A percentile compares a stretch with the other conserved stretches of the same genome.
phyloP scores from a whole-genome alignment of 192 early-diverging fungal species.

The Podila verticillata region DNA sequence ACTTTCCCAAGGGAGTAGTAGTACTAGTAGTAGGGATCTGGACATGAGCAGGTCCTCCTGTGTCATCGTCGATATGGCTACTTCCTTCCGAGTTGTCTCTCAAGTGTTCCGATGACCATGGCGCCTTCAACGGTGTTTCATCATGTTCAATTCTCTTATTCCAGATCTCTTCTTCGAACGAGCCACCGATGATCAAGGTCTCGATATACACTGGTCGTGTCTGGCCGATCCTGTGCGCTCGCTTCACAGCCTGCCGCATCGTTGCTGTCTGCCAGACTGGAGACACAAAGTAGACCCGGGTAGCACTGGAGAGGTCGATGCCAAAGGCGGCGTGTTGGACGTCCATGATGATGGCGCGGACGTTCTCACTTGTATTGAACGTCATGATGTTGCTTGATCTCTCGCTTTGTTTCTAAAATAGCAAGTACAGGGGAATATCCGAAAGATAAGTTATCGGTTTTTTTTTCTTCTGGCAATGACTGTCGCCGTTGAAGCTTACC shows the following conservation, averaged over 20 bases:
- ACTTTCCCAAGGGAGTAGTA: too few relatives aligned
- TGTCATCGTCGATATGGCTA: slow-evolving; percentile 11
- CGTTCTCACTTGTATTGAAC: slow-evolving; percentile 65
- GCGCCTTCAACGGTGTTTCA: too few relatives aligned
- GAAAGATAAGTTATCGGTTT: background rate
- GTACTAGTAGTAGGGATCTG: too few relatives aligned
- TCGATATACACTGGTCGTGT: slow-evolving; percentile 66
- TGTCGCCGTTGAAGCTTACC: slow-evolving; percentile 23
- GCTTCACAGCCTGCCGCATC: slow-evolving; percentile 86
- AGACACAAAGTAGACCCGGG: slow-evolving; percentile 75
- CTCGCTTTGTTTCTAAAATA: slow-evolving; percentile 52
- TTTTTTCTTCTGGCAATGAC: too few relatives aligned
- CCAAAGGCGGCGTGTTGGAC: slow-evolving; percentile 69
- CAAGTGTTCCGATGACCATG: background rate
- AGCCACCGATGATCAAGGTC: slow-evolving; percentile 61
- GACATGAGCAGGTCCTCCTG: too few relatives aligned
- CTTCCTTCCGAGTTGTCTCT: background rate
- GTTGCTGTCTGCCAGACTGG: slow-evolving; percentile 78
- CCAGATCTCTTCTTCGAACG: slow-evolving; percentile 65
- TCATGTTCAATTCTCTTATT: background rate
- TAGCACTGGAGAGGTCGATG: slow-evolving; percentile 80
- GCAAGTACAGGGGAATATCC: background rate
- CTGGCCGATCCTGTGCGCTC: slow-evolving; percentile 86
- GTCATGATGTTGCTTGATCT: slow-evolving; percentile 63
- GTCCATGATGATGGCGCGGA: slow-evolving; percentile 67